These are phyloP conservation scores for Hemerocallis citrina DNA, from an alignment of 106 monocot species.

Conservation along the genomic window DNA sequence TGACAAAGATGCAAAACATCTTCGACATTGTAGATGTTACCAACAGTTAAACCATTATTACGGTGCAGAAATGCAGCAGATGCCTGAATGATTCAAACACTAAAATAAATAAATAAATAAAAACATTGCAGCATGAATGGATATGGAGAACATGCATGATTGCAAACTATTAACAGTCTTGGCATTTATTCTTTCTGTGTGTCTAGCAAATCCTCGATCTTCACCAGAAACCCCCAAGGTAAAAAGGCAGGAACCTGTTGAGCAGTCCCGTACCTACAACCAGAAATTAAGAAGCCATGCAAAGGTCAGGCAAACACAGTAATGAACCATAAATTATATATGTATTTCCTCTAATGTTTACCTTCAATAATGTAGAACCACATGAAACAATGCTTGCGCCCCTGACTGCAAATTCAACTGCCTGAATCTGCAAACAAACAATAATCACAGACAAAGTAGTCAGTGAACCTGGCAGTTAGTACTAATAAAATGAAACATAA, in stretches of 20 bases:
- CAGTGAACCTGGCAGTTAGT: too few species aligned
- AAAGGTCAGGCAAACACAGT: too few species aligned
- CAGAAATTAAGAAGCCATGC: too few species aligned
- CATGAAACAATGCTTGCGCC: conserved; percentile 92
- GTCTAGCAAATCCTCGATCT: conserved; percentile 45
- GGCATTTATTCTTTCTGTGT: conserved; percentile 62
- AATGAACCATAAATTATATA: not conserved
- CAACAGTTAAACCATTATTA: too few species aligned
- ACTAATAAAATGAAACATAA: too few species aligned
- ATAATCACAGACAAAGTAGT: not conserved
- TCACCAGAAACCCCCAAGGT: conserved; percentile 47
- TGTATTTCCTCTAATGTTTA: conserved; percentile 6
- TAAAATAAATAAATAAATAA: too few species aligned
- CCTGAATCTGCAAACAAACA: conserved; percentile 49
- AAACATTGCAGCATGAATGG: not conserved
- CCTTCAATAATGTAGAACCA: conserved; percentile 77
- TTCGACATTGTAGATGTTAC: too few species aligned
- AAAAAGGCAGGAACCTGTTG: conserved; percentile 86
- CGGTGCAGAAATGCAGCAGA: too few species aligned
- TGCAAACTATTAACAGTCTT: conserved; percentile 87
- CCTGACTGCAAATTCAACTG: conserved; percentile 77
- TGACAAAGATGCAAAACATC: too few species aligned
- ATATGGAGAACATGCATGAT: conserved; percentile 48
- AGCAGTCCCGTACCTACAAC: conserved; percentile 88
- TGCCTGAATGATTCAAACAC: too few species aligned